Evolutionary conservation across 2,329 filamentous ascomycete species (phyloP), one percentile per base, ranked within the genome.

Genomic region (Nemania diffusa): DNA sequence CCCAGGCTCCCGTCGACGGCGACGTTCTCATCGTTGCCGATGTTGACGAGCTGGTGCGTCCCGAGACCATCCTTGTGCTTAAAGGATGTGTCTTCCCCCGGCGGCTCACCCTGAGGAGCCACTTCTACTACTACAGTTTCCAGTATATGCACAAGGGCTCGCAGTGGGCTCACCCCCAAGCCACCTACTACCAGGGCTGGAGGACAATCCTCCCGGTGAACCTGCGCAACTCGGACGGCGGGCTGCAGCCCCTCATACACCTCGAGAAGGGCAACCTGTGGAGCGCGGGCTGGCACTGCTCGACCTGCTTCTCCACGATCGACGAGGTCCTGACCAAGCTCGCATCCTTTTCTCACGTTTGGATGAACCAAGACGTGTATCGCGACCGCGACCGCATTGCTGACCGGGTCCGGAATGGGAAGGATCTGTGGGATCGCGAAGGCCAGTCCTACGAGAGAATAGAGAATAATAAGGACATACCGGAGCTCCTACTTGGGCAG

Each of bases 1-100:
- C 76, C 1, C 73, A 79, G 51, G 78, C 80, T 4, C 83, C 87
- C 2, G 73, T 78, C 0, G 59, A 74, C 1, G 84, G 84, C 61
- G 88, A 90, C 72, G 85, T 87, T 27, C 79, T 90, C 27, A 75
- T 90, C 62, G 84, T 90, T 1, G 84, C 87, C 62, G 87, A 90
- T 73, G 84, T 89, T 17, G 87, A 89, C 75, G 88, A 90, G 78
- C 84, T 90, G 52, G 81, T 84, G 5, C 84, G 85, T 1, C 86
- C 87, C 0, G 78, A 81, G 57, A 81, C 85, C 17, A 73, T 88
- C 11, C 75, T 79, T 13, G 71, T 84, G 1, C 81, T 88, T 8
- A 82, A 84, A 27, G 80, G 81, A 7, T 88, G 86, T 78, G 73
- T 75, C 17, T 86, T 86, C 72, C 86, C 86, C 2, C 81, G 81